A percentile compares a stretch with the other conserved stretches of the same genome.
Conservation (phyloP, 257 asterid genomes). For the Lycium ferocissimum region DNA sequence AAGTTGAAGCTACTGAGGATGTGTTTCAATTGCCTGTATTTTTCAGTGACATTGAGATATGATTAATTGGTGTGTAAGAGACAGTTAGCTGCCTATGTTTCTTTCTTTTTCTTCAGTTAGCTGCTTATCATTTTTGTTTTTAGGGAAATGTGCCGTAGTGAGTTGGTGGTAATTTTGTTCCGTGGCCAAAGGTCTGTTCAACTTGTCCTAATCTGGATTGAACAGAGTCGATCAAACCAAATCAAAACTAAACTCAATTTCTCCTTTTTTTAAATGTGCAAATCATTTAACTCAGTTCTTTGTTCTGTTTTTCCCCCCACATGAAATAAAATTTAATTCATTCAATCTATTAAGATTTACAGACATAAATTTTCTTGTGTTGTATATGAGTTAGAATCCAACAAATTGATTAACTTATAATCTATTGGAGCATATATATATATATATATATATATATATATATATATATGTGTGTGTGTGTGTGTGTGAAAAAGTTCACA, state of each 20-base stretch:
- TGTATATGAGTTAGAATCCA: neutral
- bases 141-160: neutral
- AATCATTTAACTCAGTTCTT: too few relatives aligned
- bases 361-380: neutral
- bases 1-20: slow-evolving; percentile 3
- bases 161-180: neutral
- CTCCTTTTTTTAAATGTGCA: too few relatives aligned
- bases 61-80: neutral
- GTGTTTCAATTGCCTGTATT: neutral
- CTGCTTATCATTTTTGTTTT: neutral
- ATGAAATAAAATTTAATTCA: neutral
- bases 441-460: too few relatives aligned
- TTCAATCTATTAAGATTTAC: neutral
- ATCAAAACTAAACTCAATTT: too few relatives aligned
- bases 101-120: neutral
- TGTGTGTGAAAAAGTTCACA: too few relatives aligned
- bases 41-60: neutral
- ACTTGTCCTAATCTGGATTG: neutral
- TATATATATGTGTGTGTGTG: too few relatives aligned
- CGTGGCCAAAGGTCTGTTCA: neutral
- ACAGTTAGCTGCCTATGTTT: neutral
- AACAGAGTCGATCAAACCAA: neutral
- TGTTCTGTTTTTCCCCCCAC: neutral
- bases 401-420: neutral
- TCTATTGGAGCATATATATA: neutral